Base-by-base conservation (phyloP, 306 rosid species). In the Betula pendula region DNA sequence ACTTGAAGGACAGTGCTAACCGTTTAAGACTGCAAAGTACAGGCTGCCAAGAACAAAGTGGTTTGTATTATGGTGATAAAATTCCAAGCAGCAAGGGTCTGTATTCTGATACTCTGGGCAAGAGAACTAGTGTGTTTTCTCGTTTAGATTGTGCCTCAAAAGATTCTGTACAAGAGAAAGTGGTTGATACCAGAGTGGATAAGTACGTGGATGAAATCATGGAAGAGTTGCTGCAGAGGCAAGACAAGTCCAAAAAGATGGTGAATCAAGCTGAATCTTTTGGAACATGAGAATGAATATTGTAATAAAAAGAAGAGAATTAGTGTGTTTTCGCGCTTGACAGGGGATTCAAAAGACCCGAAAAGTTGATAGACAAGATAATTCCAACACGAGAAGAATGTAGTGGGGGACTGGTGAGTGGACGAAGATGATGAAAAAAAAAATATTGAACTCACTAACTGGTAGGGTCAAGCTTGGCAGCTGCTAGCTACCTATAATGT, bases 81-180 rank as follows among this genome's bases (percentile, higher is more conserved):
- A 6, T 16, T 33, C 49, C 42, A 2, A 19, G 27, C 69, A 45
- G 15, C 17, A 67, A 82, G 80, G 52, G 82, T 55, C 7, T 82
- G 75, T 78, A 80, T 62, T 42, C 84, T 55, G 85, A 82, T 75
- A 63, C 25, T 5, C 33, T 45, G 16, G 75, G 70, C 56, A 53
- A 60, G 27, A 53, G 60, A 73, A 6, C 79, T 56, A 80, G 85
- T 75, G 87, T 83, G 47, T 87, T 85, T 78, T 85, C 87, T 20
- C 85, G 89, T 55, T 58, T 87, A 53, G 72, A 35, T 70, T 69
- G 80, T 66, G 68, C 77, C 60, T 71, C 75, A 11, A 66, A 80
- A 75, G 24, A 51, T 43, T 29, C 0, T 51, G 40, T 49, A 44
- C 68, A 66, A 48, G 49, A 70, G 58, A 81, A 52, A 69, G 60